These are phyloP conservation scores for Scortechinia acanthostroma DNA, from an alignment of 2,329 filamentous ascomycete species.

Conservation along the genomic window DNA sequence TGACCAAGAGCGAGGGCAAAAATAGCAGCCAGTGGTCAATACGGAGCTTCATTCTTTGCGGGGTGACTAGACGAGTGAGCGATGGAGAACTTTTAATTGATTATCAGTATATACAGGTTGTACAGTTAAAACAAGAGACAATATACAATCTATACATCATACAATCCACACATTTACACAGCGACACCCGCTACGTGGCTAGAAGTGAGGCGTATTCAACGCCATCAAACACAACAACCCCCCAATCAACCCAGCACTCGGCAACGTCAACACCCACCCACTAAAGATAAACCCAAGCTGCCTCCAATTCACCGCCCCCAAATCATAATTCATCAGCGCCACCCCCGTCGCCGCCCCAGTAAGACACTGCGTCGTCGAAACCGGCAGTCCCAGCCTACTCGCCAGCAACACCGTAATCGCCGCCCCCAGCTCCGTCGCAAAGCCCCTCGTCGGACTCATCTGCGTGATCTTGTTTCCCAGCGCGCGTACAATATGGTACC, in stretches of 20 bases:
- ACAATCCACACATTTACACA: too few species aligned
- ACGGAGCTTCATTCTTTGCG: too few species aligned
- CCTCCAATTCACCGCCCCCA: conserved; percentile 13
- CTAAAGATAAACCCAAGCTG: conserved; percentile 14
- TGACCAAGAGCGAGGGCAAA: too few species aligned
- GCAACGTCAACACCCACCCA: conserved; percentile 14
- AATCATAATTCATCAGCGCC: conserved; percentile 11
- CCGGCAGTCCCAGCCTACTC: conserved; percentile 11
- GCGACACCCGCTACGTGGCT: too few species aligned
- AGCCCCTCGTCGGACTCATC: conserved; percentile 23
- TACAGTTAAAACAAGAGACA: too few species aligned
- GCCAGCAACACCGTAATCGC: conserved; percentile 20
- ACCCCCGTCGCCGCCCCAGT: conserved; percentile 15
- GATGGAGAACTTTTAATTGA: too few species aligned
- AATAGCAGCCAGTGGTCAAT: too few species aligned
- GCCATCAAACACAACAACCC: conserved; percentile 13
- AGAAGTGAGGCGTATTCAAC: conserved; percentile 8
- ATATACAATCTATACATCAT: too few species aligned
- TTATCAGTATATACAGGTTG: too few species aligned
- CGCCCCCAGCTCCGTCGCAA: conserved; percentile 26
- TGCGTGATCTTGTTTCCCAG: conserved; percentile 31
- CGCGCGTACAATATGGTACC: conserved; percentile 26
- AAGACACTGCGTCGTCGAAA: conserved; percentile 16
- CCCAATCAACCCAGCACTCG: conserved; percentile 12
- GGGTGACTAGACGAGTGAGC: too few species aligned